These are phyloP conservation scores for Piper betle DNA, from an alignment of 164 flowering plant species.

Conservation along the genomic window DNA sequence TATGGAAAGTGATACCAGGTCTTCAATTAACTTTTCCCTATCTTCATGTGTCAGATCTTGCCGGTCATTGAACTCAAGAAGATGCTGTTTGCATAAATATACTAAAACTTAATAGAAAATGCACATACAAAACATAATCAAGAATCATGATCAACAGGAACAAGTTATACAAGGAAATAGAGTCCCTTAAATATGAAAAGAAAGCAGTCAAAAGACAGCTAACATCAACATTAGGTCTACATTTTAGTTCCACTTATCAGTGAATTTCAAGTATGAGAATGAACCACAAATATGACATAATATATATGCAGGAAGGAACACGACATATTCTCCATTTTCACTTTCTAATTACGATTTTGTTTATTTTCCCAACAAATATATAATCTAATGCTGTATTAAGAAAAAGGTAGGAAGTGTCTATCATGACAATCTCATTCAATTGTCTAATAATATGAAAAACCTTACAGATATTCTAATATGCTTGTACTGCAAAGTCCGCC, in stretches of 20 bases:
- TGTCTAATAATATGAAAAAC: background rate
- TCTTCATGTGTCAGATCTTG: conserved; percentile 79
- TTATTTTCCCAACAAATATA: no score
- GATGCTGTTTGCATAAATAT: conserved; percentile 39
- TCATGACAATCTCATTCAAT: background rate
- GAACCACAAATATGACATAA: no score
- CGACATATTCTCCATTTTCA: no score
- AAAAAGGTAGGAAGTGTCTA: no score
- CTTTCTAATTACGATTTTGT: no score
- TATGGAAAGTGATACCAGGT: conserved; percentile 43
- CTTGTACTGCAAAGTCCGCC: conserved; percentile 81
- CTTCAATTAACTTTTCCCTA: conserved; percentile 77
- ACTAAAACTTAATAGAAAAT: no score
- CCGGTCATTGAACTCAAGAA: conserved; percentile 69
- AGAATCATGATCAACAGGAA: background rate
- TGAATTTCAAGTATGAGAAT: no score
- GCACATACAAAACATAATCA: background rate
- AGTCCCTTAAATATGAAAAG: background rate
- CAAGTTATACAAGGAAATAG: no score
- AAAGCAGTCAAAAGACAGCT: background rate
- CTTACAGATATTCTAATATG: conserved; percentile 83
- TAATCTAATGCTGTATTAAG: no score
- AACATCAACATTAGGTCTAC: background rate
- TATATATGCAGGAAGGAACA: no score
- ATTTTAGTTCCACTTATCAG: background rate